These are phyloP conservation scores for Plasmodium chabaudi DNA, from an alignment of 169 alveolate species.

Conservation along the genomic window DNA sequence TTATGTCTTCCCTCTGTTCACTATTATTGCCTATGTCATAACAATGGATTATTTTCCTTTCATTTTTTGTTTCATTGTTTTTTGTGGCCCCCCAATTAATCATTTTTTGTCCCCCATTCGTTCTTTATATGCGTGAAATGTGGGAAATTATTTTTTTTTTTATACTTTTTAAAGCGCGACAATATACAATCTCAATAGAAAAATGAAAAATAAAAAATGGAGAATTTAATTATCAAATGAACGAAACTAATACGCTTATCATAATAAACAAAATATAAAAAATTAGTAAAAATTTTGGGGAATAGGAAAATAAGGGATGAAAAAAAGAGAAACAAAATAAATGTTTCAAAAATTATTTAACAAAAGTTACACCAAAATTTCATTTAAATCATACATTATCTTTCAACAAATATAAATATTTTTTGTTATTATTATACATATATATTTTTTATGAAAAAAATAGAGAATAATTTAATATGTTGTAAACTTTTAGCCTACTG, in stretches of 20 bases:
- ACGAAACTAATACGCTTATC: too few species aligned
- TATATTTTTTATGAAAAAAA: conserved; percentile 1
- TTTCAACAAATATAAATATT: conserved; percentile 27
- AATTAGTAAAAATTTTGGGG: not conserved
- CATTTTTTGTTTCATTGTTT: conserved; percentile 39
- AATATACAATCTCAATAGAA: not conserved
- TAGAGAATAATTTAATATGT: conserved; percentile 31
- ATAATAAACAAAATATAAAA: too few species aligned
- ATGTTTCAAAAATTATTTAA: conserved; percentile 5
- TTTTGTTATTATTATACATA: conserved; percentile 7
- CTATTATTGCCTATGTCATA: conserved; percentile 11
- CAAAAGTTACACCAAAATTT: conserved; percentile 1
- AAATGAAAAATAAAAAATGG: not conserved
- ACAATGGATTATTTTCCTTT: conserved; percentile 16
- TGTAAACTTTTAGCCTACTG: conserved; percentile 41
- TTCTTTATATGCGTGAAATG: not conserved
- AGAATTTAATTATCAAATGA: too few species aligned
- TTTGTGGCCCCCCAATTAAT: conserved; percentile 30
- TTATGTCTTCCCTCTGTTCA: conserved; percentile 47
- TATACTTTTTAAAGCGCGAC: too few species aligned
- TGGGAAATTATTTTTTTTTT: too few species aligned
- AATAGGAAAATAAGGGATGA: conserved; percentile 2
- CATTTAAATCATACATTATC: not conserved
- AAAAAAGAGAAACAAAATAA: conserved; percentile 9
- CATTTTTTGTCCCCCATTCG: conserved; percentile 53